Conservation (phyloP, 2,329 filamentous ascomycete genomes). For the Colletotrichum tropicale region DNA sequence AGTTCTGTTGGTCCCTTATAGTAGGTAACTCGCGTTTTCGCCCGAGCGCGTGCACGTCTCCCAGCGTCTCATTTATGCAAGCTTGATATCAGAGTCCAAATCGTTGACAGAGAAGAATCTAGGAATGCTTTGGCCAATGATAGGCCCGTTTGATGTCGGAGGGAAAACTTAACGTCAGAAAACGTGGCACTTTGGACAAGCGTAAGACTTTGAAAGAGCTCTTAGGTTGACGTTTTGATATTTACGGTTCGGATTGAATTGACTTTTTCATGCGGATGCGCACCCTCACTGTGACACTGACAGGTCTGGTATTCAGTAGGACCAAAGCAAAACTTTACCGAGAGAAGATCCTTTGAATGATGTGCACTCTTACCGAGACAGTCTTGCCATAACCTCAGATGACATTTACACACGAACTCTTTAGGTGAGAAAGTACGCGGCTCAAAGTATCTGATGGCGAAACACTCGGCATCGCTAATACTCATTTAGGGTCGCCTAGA, state of each 20-base stretch:
- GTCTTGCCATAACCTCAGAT: background rate
- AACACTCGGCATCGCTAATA: background rate
- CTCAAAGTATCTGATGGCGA: background rate
- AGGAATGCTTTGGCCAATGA: background rate
- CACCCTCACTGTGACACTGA: background rate
- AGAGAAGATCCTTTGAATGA: background rate
- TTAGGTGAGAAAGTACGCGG: accelerated
- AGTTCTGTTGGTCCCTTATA: background rate
- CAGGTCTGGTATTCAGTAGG: background rate
- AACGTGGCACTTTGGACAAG: background rate
- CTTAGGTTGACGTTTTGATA: background rate
- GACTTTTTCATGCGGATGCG: background rate
- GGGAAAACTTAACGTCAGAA: background rate
- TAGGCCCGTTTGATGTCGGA: background rate
- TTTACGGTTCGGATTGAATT: background rate
- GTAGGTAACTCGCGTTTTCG: background rate
- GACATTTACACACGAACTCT: background rate
- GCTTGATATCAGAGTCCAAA: background rate
- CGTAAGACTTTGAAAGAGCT: background rate
- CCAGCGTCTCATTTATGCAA: background rate
- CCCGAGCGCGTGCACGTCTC: background rate
- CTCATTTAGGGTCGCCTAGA: accelerated
- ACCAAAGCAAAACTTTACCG: background rate
- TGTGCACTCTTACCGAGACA: background rate
- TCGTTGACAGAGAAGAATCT: background rate